Evolutionary conservation across 129 eudicot genomes (phyloP).

Genomic region (Sambucus nigra): DNA sequence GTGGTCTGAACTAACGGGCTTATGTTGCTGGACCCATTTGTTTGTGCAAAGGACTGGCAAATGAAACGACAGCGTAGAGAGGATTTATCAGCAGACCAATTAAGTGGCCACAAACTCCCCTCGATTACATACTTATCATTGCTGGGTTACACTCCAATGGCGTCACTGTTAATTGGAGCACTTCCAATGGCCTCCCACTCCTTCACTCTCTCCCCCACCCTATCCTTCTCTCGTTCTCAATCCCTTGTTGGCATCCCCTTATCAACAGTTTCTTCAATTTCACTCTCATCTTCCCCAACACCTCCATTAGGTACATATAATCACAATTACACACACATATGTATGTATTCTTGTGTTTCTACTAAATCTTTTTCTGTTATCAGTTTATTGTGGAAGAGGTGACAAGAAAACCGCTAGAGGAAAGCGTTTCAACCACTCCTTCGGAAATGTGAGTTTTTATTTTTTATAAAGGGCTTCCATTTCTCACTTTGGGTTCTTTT

Average conservation of each 20-base stretch:
- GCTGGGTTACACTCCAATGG: neutral
- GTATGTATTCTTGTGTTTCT: neutral
- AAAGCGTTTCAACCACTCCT: constrained; percentile 79
- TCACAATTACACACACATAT: neutral
- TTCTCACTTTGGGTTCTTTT: neutral
- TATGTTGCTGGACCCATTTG: too few relatives aligned
- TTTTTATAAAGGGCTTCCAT: neutral
- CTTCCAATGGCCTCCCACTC: constrained; percentile 21
- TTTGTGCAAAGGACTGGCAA: too few relatives aligned
- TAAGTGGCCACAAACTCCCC: neutral
- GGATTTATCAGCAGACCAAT: neutral
- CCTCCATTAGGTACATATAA: constrained; percentile 1
- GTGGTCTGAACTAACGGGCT: too few relatives aligned
- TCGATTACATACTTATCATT: neutral
- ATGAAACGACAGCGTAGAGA: neutral
- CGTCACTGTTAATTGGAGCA: constrained; percentile 9
- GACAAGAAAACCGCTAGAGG: constrained; percentile 88
- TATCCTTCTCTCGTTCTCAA: constrained; percentile 23
- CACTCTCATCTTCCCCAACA: constrained; percentile 10
- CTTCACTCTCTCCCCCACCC: constrained; percentile 17
- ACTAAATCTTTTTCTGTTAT: neutral
- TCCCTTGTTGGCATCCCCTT: constrained; percentile 20
- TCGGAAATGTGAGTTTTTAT: constrained; percentile 86
- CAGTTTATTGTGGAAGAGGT: constrained; percentile 79
- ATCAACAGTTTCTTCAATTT: constrained; percentile 13